Evolutionary conservation across 1,139 yeast species (phyloP), one percentile per base, ranked within the genome.

Genomic region (Hemisphaericaspora lyxosophila): DNA sequence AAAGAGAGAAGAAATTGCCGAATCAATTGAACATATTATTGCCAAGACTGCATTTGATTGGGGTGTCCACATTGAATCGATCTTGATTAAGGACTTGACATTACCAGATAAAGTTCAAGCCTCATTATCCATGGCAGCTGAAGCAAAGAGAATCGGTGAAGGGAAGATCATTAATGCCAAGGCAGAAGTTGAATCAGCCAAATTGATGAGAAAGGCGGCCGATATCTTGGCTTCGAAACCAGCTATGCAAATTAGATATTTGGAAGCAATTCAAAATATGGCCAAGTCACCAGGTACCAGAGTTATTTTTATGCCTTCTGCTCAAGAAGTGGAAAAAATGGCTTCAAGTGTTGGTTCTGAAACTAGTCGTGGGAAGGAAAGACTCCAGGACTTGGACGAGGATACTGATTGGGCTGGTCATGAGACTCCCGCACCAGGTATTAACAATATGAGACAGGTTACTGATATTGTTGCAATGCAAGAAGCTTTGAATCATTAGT

Each of bases 241-340:
- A 5, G 90, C 89, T 25, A 81, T 83, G 86, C 89, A 83, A 65
- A 83, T 83, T 55, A 68, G 90, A 59, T 83, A 83, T 57, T 71
- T 83, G 59, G 90, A 83, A 53, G 89, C 89, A n/a, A 79, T 83
- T 78, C 87, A 82, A 60, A 70, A 68, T 43, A 82, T 83, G 88
- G 85, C 88, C 25, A 77, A 68, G 51, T 55, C 73, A 30, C 67
- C 86, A 3, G 74, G 75, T 40, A 64, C 85, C 13, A 80, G 82
- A 61, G 89, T 83, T 42, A 82, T 83, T 22, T 83, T 83, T 60
- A 82, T 83, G 88, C 89, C 90, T 5, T 66, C 74, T 7, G 59
- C 75, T 5, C 68, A 61, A 40, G 73, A 67, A 47, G 66, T 68
- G 36, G 74, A 68, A 45, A 58, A 53, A 44, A 58, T 66, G 53